Evolutionary conservation across 225 moss, liverwort and hornwort genomes (phyloP), one percentile per base, ranked within the genome.

Genomic region (Bryum argenteum): DNA sequence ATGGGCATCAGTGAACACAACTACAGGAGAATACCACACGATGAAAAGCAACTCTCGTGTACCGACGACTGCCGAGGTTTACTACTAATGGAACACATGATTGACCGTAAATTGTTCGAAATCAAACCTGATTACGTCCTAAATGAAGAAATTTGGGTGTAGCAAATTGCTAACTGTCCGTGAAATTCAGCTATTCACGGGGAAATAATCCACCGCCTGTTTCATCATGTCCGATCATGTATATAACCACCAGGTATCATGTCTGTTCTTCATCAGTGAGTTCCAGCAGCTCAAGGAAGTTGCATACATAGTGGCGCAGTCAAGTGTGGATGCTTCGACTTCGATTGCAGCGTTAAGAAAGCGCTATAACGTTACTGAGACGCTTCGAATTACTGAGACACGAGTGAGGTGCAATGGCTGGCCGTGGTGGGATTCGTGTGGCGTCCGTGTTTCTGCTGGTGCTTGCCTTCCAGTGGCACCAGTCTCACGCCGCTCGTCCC

Each of bases 401-500:
- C 15, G 5, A 5, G 5, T 5, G 15, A 20, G 43, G 1, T 22
- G n/a, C 14, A 6, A 77, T 71, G 61, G 72, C 72, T 43, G 22
- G 21, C 8, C 37, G 65, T 9, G 21, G 58, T 10, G 42, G 16
- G 48, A 16, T 66, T 14, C 23, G 24, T 0, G 67, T 67, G 59
- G 45, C 72, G 13, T 43, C 12, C 1, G 44, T 67, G 73, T 63
- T 78, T 50, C 56, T 78, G 40, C 62, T 68, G 40, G 62, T 68
- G 73, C 73, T 78, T 4, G 73, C 67, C 12, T 67, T 68, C 16
- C 78, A 73, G 47, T 68, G 48, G 55, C 8, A 39, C 11, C 47
- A 15, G 23, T 78, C 73, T 8, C 67, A 78, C 19, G 78, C 75
- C 10, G 53, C 38, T 15, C 78, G 72, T 8, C 47, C 26, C 40